Evolutionary conservation across 2,329 filamentous ascomycete genomes (phyloP).

Genomic region (Aureobasidium melanogenum): DNA sequence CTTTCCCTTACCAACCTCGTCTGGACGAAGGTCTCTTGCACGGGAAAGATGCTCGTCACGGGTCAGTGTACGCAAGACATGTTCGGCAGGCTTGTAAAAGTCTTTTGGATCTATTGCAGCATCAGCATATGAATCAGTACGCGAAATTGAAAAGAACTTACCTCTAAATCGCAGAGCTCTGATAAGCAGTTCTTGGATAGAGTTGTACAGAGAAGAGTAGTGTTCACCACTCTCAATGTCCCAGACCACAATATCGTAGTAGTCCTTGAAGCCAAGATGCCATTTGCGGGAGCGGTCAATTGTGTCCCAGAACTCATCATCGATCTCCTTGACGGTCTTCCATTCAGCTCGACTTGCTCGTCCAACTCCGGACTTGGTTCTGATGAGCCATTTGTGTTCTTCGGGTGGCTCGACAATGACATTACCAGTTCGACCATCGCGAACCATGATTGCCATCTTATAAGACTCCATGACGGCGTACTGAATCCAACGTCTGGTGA

Average conservation of each 20-base stretch:
- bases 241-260: slow-evolving; percentile 32
- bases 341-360: slow-evolving; percentile 32
- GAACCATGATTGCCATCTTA: slow-evolving; percentile 31
- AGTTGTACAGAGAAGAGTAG: slow-evolving; percentile 17
- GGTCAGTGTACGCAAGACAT: slow-evolving; percentile 31
- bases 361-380: slow-evolving; percentile 32
- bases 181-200: slow-evolving; percentile 25
- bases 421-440: slow-evolving; percentile 16
- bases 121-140: not conserved
- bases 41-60: slow-evolving; percentile 27
- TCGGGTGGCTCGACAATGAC: slow-evolving; percentile 22
- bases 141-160: not conserved
- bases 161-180: slow-evolving; percentile 29
- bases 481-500: slow-evolving; percentile 35
- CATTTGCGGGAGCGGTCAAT: slow-evolving; percentile 9
- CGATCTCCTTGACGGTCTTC: slow-evolving; percentile 27
- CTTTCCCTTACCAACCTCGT: slow-evolving; percentile 18
- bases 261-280: slow-evolving; percentile 30
- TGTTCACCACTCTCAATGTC: slow-evolving; percentile 27
- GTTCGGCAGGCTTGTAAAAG: slow-evolving; percentile 24
- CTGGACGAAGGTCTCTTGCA: slow-evolving; percentile 29
- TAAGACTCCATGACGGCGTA: slow-evolving; percentile 33
- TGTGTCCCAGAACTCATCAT: slow-evolving; percentile 17
- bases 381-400: slow-evolving; percentile 31
- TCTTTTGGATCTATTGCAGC: slow-evolving; percentile 18